Evolutionary conservation across 805 yeast genomes (phyloP).

Genomic region (Ogataea chonburiensis): DNA sequence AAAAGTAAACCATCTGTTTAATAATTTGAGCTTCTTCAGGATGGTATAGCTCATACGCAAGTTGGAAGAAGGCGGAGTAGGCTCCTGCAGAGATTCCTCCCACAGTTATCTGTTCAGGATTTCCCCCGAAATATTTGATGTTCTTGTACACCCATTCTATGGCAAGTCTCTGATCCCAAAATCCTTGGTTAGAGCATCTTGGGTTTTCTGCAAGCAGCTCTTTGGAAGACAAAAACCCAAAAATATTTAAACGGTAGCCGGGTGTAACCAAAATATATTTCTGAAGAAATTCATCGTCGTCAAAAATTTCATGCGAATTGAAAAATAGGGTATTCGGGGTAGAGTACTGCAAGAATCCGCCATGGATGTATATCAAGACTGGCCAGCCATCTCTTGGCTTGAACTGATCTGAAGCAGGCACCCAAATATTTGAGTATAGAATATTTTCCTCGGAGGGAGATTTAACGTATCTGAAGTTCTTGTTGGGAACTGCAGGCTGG

Average conservation of each 20-base stretch:
- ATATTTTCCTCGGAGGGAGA: conserved; percentile 37
- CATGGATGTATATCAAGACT: conserved; percentile 41
- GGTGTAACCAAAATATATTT: conserved; percentile 39
- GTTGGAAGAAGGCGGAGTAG: conserved; percentile 40
- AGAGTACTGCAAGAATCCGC: conserved; percentile 43
- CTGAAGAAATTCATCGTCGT: conserved; percentile 28
- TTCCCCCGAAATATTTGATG: conserved; percentile 47
- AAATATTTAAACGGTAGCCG: conserved; percentile 42
- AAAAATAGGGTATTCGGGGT: conserved; percentile 28
- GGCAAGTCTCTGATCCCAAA: conserved; percentile 48
- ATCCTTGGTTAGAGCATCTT: conserved; percentile 35
- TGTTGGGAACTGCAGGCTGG: conserved; percentile 37
- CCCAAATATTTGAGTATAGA: conserved; percentile 38
- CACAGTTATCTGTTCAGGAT: conserved; percentile 40
- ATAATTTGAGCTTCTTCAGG: conserved; percentile 40
- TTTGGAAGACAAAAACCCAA: conserved; percentile 38
- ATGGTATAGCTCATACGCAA: conserved; percentile 42
- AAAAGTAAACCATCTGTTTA: conserved; percentile 35
- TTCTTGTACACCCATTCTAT: conserved; percentile 45
- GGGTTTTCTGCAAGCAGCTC: conserved; percentile 38
- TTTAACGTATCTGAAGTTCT: conserved; percentile 21
- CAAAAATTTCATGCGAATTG: conserved; percentile 27
- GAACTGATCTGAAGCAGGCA: conserved; percentile 34
- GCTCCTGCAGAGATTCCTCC: conserved; percentile 51
- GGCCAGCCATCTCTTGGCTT: conserved; percentile 43